Evolutionary conservation across 2,329 filamentous ascomycete species (phyloP).

Genomic region (Phyllosticta citribraziliensis): DNA sequence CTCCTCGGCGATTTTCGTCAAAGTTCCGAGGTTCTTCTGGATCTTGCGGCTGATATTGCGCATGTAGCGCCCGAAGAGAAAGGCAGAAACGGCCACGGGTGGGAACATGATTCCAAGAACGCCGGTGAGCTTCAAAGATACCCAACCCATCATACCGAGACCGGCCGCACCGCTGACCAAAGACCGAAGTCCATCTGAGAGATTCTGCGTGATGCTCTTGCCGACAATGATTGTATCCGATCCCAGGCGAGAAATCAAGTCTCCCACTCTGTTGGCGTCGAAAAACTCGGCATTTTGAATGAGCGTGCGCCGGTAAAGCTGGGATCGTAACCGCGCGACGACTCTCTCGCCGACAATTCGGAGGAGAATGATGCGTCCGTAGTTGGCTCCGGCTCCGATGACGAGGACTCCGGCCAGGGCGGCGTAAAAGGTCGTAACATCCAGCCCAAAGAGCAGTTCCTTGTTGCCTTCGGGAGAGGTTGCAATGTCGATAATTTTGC

Average conservation of each 20-base stretch:
- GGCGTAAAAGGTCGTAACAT: slow-evolving; percentile 78
- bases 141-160: slow-evolving; percentile 89
- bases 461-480: slow-evolving; percentile 58
- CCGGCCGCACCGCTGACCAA: slow-evolving; percentile 84
- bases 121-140: slow-evolving; percentile 81
- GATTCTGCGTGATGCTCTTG: slow-evolving; percentile 95
- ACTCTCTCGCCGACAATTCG: slow-evolving; percentile 93
- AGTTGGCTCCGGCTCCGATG: slow-evolving; percentile 81
- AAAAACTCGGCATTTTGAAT: slow-evolving; percentile 99
- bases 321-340: slow-evolving; percentile 77
- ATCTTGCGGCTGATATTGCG: slow-evolving; percentile 85
- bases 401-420: slow-evolving; percentile 65
- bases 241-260: slow-evolving; percentile 88
- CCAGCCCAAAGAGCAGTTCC: slow-evolving; percentile 70
- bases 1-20: slow-evolving; percentile 97
- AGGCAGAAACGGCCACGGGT: slow-evolving; percentile 79
- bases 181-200: slow-evolving; percentile 89
- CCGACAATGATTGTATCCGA: slow-evolving; percentile 97
- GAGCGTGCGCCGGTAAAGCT: slow-evolving; percentile 84
- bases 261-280: slow-evolving; percentile 92
- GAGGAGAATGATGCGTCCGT: slow-evolving; percentile 84
- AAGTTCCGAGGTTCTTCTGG: slow-evolving; percentile 81
- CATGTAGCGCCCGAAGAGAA: slow-evolving; percentile 84
- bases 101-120: slow-evolving; percentile 81
- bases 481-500: slow-evolving; percentile 86